phyloP scores from a whole-genome alignment of 345 rosid species.

The Melastoma malabathricum region DNA sequence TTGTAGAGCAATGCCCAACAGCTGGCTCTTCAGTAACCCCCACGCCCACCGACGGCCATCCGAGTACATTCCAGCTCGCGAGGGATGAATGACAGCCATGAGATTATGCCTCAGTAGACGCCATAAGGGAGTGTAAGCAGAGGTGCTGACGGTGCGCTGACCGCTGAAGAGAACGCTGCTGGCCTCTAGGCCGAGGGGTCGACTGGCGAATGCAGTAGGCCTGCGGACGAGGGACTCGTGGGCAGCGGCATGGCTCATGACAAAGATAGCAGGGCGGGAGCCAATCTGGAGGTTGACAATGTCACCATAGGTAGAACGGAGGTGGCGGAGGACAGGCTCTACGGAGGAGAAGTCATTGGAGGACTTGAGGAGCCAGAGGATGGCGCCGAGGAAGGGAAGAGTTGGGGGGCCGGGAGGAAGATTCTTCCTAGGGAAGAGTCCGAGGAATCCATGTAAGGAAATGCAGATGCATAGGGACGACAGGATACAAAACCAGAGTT shows the following conservation, averaged over 20 bases:
- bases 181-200: neutral
- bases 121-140: conserved; percentile 4
- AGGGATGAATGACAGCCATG: conserved; percentile 1
- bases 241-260: conserved; percentile 1
- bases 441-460: too few relatives aligned
- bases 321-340: conserved; percentile 6
- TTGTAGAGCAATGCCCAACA: neutral
- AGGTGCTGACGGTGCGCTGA: conserved; percentile 3
- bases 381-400: neutral
- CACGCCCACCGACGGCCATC: conserved; percentile 1
- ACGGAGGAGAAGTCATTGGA: neutral
- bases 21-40: neutral
- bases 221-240: conserved; percentile 4
- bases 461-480: too few relatives aligned
- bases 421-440: too few relatives aligned
- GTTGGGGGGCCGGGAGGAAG: conserved; percentile 1
- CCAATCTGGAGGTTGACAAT: conserved; percentile 3
- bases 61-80: neutral
- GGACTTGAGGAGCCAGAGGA: neutral
- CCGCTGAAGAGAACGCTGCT: neutral
- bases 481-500: too few relatives aligned
- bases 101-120: conserved; percentile 3
- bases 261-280: conserved; percentile 1
- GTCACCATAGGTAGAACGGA: conserved; percentile 1
- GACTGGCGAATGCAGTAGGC: conserved; percentile 1